A percentile compares a stretch with the other conserved stretches of the same genome.
These are phyloP conservation scores for Begonia masoniana DNA, from an alignment of 306 rosid species.

Conservation along the genomic window DNA sequence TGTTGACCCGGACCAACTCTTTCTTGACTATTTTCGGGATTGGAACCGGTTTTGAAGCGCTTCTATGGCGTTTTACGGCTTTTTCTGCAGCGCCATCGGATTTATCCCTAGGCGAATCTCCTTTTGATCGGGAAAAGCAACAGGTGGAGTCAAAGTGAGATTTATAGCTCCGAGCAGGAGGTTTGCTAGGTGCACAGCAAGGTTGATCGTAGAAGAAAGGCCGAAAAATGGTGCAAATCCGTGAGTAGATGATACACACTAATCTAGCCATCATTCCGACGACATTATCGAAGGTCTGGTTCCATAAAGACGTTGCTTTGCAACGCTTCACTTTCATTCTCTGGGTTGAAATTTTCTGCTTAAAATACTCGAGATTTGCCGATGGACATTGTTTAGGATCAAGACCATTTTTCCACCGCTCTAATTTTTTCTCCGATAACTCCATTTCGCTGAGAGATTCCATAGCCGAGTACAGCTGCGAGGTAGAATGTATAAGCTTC, in stretches of 20 bases:
- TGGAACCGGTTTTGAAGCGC: conserved; percentile 6
- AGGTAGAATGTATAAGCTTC: conserved; percentile 21
- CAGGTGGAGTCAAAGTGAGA: neutral
- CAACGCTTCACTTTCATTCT: conserved; percentile 28
- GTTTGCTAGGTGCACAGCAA: neutral
- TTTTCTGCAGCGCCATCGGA: neutral
- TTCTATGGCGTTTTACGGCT: conserved; percentile 7
- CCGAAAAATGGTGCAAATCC: conserved; percentile 32
- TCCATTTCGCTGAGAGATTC: conserved; percentile 35
- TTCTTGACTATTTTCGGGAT: conserved; percentile 2
- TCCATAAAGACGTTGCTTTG: conserved; percentile 59
- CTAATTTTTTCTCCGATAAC: conserved; percentile 26
- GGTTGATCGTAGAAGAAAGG: conserved; percentile 12
- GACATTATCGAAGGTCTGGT: conserved; percentile 30
- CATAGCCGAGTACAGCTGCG: conserved; percentile 27
- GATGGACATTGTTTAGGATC: conserved; percentile 10
- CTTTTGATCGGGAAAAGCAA: neutral
- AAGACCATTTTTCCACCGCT: conserved; percentile 16
- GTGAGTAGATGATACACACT: conserved; percentile 29
- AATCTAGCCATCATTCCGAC: conserved; percentile 39
- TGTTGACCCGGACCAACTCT: conserved; percentile 7
- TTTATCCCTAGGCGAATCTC: neutral
- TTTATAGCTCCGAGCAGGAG: neutral
- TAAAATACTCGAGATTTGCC: conserved; percentile 24
- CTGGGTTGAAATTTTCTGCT: conserved; percentile 13